Evolutionary conservation across 495 filamentous ascomycete species (phyloP).

Genomic region (Amorphotheca resinae): DNA sequence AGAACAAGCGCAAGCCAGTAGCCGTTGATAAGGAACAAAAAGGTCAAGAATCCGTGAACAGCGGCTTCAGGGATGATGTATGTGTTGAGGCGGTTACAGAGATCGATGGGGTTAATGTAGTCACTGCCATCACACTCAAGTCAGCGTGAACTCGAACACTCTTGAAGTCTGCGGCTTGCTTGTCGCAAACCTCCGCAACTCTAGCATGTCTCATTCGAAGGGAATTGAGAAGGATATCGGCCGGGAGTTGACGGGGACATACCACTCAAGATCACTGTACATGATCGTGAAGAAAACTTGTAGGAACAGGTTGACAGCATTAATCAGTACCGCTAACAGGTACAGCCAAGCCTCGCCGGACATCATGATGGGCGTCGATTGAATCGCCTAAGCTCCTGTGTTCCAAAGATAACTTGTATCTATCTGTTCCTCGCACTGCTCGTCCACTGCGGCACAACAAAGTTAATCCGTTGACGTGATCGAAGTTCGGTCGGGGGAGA

Average conservation of each 20-base stretch:
- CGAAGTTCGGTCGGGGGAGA: not conserved
- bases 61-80: constrained; percentile 99
- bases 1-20: constrained; percentile 93
- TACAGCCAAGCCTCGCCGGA: constrained; percentile 99
- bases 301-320: constrained; percentile 99
- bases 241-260: too few species aligned
- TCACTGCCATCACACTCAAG: constrained; percentile 45
- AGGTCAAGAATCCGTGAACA: constrained; percentile 89
- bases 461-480: not conserved
- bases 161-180: not conserved
- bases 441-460: not conserved
- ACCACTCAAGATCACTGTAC: constrained; percentile 99
- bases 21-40: constrained; percentile 93
- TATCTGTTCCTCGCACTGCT: not conserved
- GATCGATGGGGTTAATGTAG: constrained; percentile 99
- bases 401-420: not conserved
- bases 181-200: not conserved
- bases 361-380: constrained; percentile 49
- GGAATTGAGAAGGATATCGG: too few species aligned
- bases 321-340: constrained; percentile 95
- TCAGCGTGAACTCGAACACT: constrained; percentile 11
- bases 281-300: constrained; percentile 99
- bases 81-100: constrained; percentile 99
- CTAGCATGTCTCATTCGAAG: too few species aligned
- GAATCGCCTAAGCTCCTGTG: constrained; percentile 6